Evolutionary conservation across 2,329 filamentous ascomycete species (phyloP).

Genomic region (Cladophialophora bantiana): DNA sequence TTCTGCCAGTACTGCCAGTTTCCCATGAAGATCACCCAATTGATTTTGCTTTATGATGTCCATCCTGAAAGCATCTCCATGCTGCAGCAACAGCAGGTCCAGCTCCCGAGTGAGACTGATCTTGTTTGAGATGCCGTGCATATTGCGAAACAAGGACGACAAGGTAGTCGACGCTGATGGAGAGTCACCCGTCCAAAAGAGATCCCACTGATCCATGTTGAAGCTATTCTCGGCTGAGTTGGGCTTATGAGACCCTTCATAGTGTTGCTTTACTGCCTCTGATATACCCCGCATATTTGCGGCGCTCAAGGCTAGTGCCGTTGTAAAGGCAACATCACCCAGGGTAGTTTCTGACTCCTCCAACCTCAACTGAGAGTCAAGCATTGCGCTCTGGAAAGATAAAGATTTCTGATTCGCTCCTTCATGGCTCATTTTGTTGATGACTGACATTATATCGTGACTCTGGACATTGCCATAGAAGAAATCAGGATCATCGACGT

Average conservation of each 20-base stretch:
- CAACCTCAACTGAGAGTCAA: slow-evolving; percentile 80
- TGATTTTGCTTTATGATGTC: slow-evolving; percentile 6
- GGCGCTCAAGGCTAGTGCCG: slow-evolving; percentile 63
- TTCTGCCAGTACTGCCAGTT: slow-evolving; percentile 35
- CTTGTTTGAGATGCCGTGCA: slow-evolving; percentile 27
- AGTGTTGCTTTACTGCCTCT: slow-evolving; percentile 68
- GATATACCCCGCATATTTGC: slow-evolving; percentile 87
- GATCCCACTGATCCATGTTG: slow-evolving; percentile 20
- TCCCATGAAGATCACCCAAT: slow-evolving; percentile 16
- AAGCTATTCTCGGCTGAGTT: background rate
- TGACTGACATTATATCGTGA: slow-evolving; percentile 76
- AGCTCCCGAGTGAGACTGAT: slow-evolving; percentile 19
- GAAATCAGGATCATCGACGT: slow-evolving; percentile 92
- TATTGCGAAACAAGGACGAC: slow-evolving; percentile 20
- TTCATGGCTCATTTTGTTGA: slow-evolving; percentile 87
- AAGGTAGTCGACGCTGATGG: slow-evolving; percentile 1
- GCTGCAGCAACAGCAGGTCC: slow-evolving; percentile 23
- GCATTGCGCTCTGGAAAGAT: slow-evolving; percentile 87
- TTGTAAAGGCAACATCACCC: slow-evolving; percentile 40
- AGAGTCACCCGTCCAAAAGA: slow-evolving; percentile 9
- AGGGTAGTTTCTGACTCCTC: slow-evolving; percentile 63
- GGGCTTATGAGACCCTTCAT: slow-evolving; percentile 20
- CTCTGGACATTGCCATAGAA: slow-evolving; percentile 90
- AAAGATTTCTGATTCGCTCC: slow-evolving; percentile 84
- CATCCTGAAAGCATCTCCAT: slow-evolving; percentile 7